Evolutionary conservation across 345 rosid genomes (phyloP).

Genomic region (Acer saccharum): DNA sequence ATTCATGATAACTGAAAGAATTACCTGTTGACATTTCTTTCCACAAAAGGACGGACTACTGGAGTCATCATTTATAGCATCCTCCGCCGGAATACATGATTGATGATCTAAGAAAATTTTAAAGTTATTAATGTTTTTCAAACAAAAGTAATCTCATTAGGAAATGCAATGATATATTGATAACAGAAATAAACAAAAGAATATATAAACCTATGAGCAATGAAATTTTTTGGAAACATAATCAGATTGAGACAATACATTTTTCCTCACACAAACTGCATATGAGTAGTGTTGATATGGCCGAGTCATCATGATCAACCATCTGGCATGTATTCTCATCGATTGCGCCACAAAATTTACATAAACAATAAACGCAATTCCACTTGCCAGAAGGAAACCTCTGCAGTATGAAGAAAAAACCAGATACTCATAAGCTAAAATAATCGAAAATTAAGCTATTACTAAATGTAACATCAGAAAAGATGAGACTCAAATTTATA

Average conservation of each 20-base stretch:
- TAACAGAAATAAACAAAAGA: constrained; percentile 11
- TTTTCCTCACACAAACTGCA: constrained; percentile 81
- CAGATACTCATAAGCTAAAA: constrained; percentile 2
- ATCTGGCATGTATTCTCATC: constrained; percentile 35
- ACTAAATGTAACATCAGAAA: not conserved
- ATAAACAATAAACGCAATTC: constrained; percentile 85
- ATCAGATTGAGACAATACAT: constrained; percentile 51
- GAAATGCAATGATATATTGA: constrained; percentile 20
- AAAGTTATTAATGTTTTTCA: constrained; percentile 21
- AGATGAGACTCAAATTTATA: not conserved
- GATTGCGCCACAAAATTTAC: constrained; percentile 75
- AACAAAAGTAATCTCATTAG: constrained; percentile 12
- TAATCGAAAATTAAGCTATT: not conserved
- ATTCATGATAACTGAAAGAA: constrained; percentile 7
- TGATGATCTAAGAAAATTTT: constrained; percentile 63
- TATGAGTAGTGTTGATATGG: constrained; percentile 30
- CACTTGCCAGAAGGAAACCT: constrained; percentile 82
- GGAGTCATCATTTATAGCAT: constrained; percentile 32
- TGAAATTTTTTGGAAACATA: not conserved
- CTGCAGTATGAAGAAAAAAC: constrained; percentile 43
- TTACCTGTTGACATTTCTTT: constrained; percentile 84
- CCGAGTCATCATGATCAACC: constrained; percentile 28
- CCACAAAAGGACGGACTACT: constrained; percentile 64
- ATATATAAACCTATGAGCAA: not conserved
- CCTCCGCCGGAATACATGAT: constrained; percentile 48